Evolutionary conservation across 257 asterid genomes (phyloP), one percentile per base, ranked within the genome.

Genomic region (Marsdenia floribunda): DNA sequence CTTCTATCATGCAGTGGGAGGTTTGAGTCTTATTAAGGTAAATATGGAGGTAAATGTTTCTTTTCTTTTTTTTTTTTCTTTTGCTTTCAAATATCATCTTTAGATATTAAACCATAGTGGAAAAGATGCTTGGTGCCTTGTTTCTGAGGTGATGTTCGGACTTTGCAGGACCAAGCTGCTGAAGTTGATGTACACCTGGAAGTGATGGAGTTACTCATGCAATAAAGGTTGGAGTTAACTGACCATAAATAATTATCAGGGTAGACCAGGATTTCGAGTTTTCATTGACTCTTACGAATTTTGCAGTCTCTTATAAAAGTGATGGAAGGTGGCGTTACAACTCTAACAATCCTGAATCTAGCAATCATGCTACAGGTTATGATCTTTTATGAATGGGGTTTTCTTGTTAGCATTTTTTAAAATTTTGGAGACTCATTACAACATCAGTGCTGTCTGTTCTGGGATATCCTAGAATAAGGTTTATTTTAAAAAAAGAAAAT

Each of bases 241-340:
- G 35, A 37, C 40, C 70, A 54, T 65, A 19, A 40, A 54, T 14
- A 40, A 54, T 14, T 71, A 58, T 57, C 12, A 35, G 49, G 5
- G 74, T 60, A 33, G 61, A 29, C 7, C 4, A 65, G 16, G 22
- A 38, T 18, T 68, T 22, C 52, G 46, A 83, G 70, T 67, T 73
- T 53, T 80, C 42, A 74, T 52, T 76, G 80, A 75, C 68, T 26
- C 47, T 40, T 78, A 47, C n/a, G 42, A 22, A 59, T 77, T 78
- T 71, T 79, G 72, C 85, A 95, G 99, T 91, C 96, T 83, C 97
- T 95, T 70, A 80, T 83, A 97, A 93, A 82, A 95, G 98, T 88
- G 99, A 95, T 87, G 98, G 98, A 80, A 92, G 93, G 83, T 95
- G 98, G 98, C 94, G 94, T 70, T 86, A 88, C 78, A 93, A 84